Evolutionary conservation across 2,329 filamentous ascomycete species (phyloP).

Genomic region (Pseudogymnoascus sp.): DNA sequence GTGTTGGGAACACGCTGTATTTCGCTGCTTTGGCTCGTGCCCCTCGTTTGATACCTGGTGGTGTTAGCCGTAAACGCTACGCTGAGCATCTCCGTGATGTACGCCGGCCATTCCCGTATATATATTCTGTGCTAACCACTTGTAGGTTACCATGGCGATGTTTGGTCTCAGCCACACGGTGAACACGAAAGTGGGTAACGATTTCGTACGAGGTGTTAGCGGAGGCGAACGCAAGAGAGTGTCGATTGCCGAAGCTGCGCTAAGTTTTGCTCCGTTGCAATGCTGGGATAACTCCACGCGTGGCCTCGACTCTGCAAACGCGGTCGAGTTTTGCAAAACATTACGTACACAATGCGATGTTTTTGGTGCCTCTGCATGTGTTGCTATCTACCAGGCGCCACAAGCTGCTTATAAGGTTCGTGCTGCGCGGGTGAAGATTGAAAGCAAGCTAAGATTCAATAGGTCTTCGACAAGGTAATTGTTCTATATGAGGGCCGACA

Average conservation of each 20-base stretch:
- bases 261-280: conserved; percentile 37
- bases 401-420: conserved; percentile 67
- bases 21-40: conserved; percentile 67
- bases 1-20: conserved; percentile 69
- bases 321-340: conserved; percentile 52
- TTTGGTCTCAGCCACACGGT: conserved; percentile 61
- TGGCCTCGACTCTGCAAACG: conserved; percentile 57
- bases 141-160: conserved; percentile 55
- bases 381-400: conserved; percentile 62
- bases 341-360: conserved; percentile 58
- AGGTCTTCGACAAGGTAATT: conserved; percentile 63
- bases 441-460: conserved; percentile 57
- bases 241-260: conserved; percentile 44
- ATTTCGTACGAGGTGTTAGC: conserved; percentile 53
- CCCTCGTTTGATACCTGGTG: conserved; percentile 52
- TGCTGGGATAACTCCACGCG: conserved; percentile 63
- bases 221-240: conserved; percentile 57
- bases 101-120: neutral
- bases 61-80: conserved; percentile 46
- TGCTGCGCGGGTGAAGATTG: conserved; percentile 65
- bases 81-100: conserved; percentile 61
- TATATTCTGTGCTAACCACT: neutral
- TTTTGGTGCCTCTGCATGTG: conserved; percentile 50
- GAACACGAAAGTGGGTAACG: conserved; percentile 48
- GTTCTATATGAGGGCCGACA: conserved; percentile 59